A percentile compares a stretch with the other conserved stretches of the same genome.
phyloP scores from a whole-genome alignment of 768 basidiomycete genomes.

The Lactarius indigo region DNA sequence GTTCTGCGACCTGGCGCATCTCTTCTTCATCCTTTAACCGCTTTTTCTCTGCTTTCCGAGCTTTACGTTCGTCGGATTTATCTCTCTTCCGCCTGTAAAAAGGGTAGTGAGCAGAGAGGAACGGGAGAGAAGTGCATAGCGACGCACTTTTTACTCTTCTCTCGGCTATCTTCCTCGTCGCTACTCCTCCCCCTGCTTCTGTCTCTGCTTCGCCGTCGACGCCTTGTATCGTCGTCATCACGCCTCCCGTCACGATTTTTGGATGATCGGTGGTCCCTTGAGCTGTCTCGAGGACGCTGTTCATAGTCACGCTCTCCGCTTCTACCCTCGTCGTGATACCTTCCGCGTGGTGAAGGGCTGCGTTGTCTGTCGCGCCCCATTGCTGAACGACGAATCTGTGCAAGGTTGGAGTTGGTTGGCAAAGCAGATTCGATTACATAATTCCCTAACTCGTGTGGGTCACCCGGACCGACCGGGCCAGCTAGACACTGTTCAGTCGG shows the following conservation, averaged over 20 bases:
- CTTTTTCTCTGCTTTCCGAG: slow-evolving; percentile 86
- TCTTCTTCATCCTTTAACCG: slow-evolving; percentile 83
- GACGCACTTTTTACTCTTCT: slow-evolving; percentile 47
- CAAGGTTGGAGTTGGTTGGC: background rate
- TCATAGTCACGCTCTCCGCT: slow-evolving; percentile 5
- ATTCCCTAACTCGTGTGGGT: background rate
- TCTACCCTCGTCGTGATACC: background rate
- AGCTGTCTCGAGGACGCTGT: slow-evolving; percentile 4
- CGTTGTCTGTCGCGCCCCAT: slow-evolving; percentile 17
- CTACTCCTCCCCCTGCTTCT: slow-evolving; percentile 35
- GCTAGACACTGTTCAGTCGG: background rate
- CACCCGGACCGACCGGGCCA: background rate
- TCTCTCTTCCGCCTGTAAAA: slow-evolving; percentile 69
- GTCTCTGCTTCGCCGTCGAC: slow-evolving; percentile 29
- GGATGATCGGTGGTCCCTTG: slow-evolving; percentile 10
- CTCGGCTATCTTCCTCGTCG: slow-evolving; percentile 21
- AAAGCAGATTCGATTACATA: background rate
- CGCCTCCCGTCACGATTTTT: slow-evolving; percentile 17
- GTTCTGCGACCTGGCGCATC: slow-evolving; percentile 86
- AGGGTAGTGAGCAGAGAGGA: background rate
- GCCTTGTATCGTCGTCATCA: slow-evolving; percentile 28
- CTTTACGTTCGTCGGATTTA: slow-evolving; percentile 81
- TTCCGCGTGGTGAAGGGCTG: slow-evolving; percentile 18
- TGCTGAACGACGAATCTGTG: background rate
- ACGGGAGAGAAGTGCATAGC: background rate